Percentiles rank a stretch among this genome's conserved stretches.
These are phyloP conservation scores for Rhizopus arrhizus DNA, from an alignment of 371 early-diverging fungal species.

Conservation along the genomic window DNA sequence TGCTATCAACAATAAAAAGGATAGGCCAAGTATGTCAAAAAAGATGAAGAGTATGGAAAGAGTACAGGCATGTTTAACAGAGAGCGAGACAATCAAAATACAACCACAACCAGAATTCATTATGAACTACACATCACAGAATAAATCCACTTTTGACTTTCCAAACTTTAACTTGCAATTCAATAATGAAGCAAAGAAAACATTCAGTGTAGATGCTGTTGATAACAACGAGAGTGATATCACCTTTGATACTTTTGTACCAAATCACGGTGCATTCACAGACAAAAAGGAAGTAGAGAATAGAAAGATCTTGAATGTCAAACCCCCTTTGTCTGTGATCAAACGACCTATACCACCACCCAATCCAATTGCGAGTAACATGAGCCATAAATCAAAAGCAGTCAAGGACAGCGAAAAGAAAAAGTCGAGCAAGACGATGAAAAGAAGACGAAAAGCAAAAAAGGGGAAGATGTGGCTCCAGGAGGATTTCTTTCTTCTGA, in stretches of 20 bases:
- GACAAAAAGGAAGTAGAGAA: neutral
- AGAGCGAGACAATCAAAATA: neutral
- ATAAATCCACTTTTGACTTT: neutral
- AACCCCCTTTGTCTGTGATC: neutral
- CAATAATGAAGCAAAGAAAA: neutral
- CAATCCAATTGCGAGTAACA: neutral
- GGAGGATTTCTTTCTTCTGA: conserved; percentile 32
- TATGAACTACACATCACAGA: neutral
- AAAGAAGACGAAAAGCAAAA: conserved; percentile 10
- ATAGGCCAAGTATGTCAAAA: conserved; percentile 18
- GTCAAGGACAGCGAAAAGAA: conserved; percentile 4
- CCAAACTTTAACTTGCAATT: neutral
- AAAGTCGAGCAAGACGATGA: conserved; percentile 5
- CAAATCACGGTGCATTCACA: too few species aligned
- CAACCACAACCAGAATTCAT: neutral
- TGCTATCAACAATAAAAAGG: neutral
- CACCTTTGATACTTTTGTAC: too few species aligned
- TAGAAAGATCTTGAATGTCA: neutral
- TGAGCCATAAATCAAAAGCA: neutral
- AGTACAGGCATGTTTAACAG: neutral
- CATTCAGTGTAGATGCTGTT: too few species aligned
- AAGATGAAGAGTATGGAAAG: conserved; percentile 28
- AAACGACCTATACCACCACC: neutral
- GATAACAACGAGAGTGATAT: neutral
- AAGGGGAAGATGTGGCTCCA: conserved; percentile 17